Base-by-base conservation (phyloP, 148 eudicot species). In the Nepenthes mirabilis region DNA sequence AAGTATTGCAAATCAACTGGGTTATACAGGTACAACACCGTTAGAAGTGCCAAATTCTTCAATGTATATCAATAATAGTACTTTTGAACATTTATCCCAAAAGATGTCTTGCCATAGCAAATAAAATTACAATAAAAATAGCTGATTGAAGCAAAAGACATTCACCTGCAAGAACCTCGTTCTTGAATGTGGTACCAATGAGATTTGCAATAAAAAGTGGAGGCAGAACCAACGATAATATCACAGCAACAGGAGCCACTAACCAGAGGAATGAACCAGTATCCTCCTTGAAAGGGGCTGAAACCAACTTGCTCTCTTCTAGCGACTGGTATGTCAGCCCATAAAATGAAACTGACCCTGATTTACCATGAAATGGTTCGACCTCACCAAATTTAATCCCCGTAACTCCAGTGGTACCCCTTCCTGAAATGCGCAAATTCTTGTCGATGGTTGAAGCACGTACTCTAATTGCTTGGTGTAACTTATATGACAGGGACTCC, bases 281-380 rank as follows among this genome's bases (percentile, higher is more conserved):
- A 43, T 62, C 74, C 58, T 78, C 77, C 57, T 85, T 67, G 59
- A 74, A 74, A 35, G 95, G 91, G 14, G 87, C 62, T 2, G 91
- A 81, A 9, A 56, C 75, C 71, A 78, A 47, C 62, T 74, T 77
- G 40, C 74, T 65, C 68, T 81, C 90, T 74, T 91, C 95, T 14
- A 85, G 70, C 51, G 67, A 56, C 66, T 85, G 87, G 67, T 87
- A 88, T 49, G 83, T 84, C 62, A 81, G 32, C 36, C 95, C 95
- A 49, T 37, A 52, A 60, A 84, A 90, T 1, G 95, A 87, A 66
- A 90, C 74, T 33, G 91, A 87, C 37, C 97, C 97, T 2, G 97
- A 68, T 71, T 84, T 90, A 13, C 97, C 97, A 1, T 72, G 76
- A 67, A 87, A 87, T 4, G 87, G 83, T 57, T 91, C 91, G 2